Conservation (phyloP, 306 rosid genomes). For the Rosa chinensis region DNA sequence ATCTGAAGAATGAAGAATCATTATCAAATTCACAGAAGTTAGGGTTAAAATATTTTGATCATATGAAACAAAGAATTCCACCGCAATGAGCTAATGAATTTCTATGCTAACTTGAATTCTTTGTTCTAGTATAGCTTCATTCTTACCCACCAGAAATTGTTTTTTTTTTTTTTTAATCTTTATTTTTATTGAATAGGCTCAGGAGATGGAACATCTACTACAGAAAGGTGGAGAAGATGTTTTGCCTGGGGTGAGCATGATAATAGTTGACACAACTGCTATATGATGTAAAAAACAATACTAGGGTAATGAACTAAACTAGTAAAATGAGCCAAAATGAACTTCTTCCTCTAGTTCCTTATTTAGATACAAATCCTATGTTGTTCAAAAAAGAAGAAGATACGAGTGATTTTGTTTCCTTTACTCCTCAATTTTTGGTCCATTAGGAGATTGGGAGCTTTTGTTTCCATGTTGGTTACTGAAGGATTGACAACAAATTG, state of each 20-base stretch:
- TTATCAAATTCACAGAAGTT: slow-evolving; percentile 77
- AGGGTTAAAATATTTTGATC: slow-evolving; percentile 89
- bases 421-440: too few species aligned
- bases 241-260: slow-evolving; percentile 72
- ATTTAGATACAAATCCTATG: too few species aligned
- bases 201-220: slow-evolving; percentile 75
- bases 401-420: background rate
- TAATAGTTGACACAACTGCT: slow-evolving; percentile 14
- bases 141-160: slow-evolving; percentile 5
- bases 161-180: slow-evolving; percentile 27
- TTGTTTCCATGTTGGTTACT: too few species aligned
- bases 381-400: background rate
- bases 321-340: background rate
- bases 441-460: too few species aligned
- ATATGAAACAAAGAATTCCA: slow-evolving; percentile 77
- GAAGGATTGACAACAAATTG: too few species aligned
- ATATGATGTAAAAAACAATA: background rate
- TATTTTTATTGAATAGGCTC: slow-evolving; percentile 53
- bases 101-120: slow-evolving; percentile 3
- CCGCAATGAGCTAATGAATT: slow-evolving; percentile 65
- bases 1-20: slow-evolving; percentile 61
- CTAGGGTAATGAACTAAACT: background rate
- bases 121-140: background rate
- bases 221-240: slow-evolving; percentile 68
- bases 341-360: background rate